Conservation (phyloP, 768 basidiomycete species). For the Boletus reticulatus region DNA sequence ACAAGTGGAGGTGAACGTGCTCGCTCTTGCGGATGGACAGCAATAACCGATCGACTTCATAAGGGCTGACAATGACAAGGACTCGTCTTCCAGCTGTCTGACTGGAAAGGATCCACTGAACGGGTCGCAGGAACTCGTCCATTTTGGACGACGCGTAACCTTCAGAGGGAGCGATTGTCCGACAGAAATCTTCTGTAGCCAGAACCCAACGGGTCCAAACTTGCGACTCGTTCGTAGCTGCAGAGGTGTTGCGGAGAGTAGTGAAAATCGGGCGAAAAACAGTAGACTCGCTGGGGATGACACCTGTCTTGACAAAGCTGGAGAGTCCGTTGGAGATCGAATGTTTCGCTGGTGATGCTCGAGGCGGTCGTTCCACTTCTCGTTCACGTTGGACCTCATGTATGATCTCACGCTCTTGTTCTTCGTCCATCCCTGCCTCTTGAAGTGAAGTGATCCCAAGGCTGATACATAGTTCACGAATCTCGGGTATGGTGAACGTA, state of each 20-base stretch:
- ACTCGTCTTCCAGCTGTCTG: conserved; percentile 26
- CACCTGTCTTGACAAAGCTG: conserved; percentile 25
- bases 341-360: conserved; percentile 21
- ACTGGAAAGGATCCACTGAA: conserved; percentile 44
- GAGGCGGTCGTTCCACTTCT: conserved; percentile 37
- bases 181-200: conserved; percentile 16
- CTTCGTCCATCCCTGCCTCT: conserved; percentile 36
- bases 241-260: conserved; percentile 7
- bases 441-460: conserved; percentile 28
- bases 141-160: neutral
- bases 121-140: conserved; percentile 37
- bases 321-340: conserved; percentile 1
- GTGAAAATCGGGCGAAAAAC: conserved; percentile 21
- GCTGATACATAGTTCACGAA: conserved; percentile 24
- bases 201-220: conserved; percentile 19
- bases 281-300: conserved; percentile 8
- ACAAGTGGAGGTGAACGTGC: conserved; percentile 39
- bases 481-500: conserved; percentile 2
- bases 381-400: conserved; percentile 43
- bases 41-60: conserved; percentile 39
- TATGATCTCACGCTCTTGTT: conserved; percentile 46
- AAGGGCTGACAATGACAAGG: conserved; percentile 40
- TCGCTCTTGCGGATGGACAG: conserved; percentile 34
- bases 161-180: neutral
- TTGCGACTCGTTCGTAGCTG: conserved; percentile 12